Evolutionary conservation across 148 eudicot species (phyloP), one percentile per base, ranked within the genome.

Genomic region (Arctostaphylos glauca): DNA sequence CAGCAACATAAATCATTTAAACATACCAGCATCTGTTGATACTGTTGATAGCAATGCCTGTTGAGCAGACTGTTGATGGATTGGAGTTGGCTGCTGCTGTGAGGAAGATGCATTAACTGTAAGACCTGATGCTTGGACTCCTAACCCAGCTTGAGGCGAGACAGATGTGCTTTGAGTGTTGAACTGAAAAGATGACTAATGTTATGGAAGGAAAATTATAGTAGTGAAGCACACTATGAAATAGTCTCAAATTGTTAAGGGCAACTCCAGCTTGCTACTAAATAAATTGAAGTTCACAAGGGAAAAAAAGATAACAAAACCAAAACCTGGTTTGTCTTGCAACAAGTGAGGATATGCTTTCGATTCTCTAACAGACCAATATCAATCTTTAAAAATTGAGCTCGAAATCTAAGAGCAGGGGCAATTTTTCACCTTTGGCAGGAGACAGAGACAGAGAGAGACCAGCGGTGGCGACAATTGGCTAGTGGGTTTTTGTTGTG

Each of bases 131-230:
- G 95, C 85, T 82, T 92, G 95, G 50, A 87, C 84, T 79, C 93
- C 92, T 83, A 91, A 83, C 73, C 96, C 94, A 80, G 85, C 92
- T 85, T 93, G 95, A 81, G 94, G 90, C 56, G 91, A 80, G 73
- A 86, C 83, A 81, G 97, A 84, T 79, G 94, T 85, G 86, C 90
- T 92, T 87, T 91, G 97, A 89, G 95, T 91, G 87, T 87, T 96
- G 86, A 93, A 89, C 98, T 94, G 95, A 66, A 88, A 85, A 81
- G n/a, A 81, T 31, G n/a, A 80, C 18, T 53, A 79, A 74, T 67
- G 82, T 31, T 68, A 80, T 23, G 82, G 53, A 74, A 49, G 14
- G 12, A 71, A 46, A 75, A 74, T 50, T 52, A 78, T 19, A 55
- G 9, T 38, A 15, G n/a, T 25, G 68, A 60, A 44, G 80, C 59